These are phyloP conservation scores for Betula pendula DNA, from an alignment of 306 rosid species.

Conservation along the genomic window DNA sequence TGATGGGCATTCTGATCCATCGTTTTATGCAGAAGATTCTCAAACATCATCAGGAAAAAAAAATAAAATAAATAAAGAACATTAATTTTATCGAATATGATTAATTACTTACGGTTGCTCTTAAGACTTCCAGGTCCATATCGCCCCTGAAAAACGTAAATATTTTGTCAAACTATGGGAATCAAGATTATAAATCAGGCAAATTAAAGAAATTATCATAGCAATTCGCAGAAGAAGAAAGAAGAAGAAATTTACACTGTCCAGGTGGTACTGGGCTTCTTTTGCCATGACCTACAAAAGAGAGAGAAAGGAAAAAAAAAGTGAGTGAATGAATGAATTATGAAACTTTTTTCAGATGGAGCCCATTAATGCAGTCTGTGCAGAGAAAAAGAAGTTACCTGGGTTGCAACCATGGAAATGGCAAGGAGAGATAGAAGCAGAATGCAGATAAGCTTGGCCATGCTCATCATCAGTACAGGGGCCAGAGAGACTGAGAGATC, in stretches of 20 bases:
- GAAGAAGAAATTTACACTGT: conserved; percentile 14
- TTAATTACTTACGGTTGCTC: not conserved
- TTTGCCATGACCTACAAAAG: conserved; percentile 43
- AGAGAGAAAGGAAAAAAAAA: not conserved
- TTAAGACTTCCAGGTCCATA: conserved; percentile 55
- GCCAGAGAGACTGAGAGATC: conserved; percentile 4
- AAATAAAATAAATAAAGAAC: too few relatives aligned
- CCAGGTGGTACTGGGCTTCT: conserved; percentile 41
- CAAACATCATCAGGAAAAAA: too few relatives aligned
- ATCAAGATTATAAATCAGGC: not conserved
- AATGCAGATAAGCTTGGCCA: conserved; percentile 45
- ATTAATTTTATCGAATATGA: too few relatives aligned
- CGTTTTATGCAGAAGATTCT: not conserved
- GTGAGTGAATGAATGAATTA: too few relatives aligned
- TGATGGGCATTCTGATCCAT: conserved; percentile 45
- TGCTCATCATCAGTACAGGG: conserved; percentile 12
- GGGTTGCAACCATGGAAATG: conserved; percentile 48
- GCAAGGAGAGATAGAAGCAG: conserved; percentile 48
- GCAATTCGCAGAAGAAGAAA: too few relatives aligned
- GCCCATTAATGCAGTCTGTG: not conserved
- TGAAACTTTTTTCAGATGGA: not conserved
- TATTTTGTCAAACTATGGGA: not conserved
- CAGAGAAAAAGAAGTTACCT: conserved; percentile 29
- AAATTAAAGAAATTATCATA: not conserved
- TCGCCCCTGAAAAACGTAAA: conserved; percentile 29